Base-by-base conservation (phyloP, 495 filamentous ascomycete species). In the Aeminium ludgeri region DNA sequence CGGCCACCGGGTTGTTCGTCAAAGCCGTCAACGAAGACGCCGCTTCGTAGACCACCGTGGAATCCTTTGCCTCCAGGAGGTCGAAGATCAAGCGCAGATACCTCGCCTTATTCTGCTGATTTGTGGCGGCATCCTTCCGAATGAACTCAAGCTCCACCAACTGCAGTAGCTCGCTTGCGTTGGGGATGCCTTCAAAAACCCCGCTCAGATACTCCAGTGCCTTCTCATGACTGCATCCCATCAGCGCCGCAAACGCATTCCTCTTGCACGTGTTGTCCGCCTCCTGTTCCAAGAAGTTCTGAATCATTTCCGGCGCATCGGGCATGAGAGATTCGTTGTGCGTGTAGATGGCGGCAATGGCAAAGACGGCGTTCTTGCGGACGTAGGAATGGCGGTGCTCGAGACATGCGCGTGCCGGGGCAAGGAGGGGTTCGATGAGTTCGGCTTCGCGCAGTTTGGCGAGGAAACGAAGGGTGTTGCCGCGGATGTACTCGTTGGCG, bases 361-460 rank as follows among this genome's bases (percentile, higher is more conserved):
- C 91, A 60, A 86, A 93, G 4, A 93, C 86, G 12, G 91, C 87
- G 55, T 93, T 96, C 68, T 99, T 99, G 48, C 91, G 79, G 18
- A 96, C 91, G 56, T 96, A 99, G 34, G 83, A 86, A 59, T 99
- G 91, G 30, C 87, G 78, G 59, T 95, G 86, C 58, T 94, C 85
- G 39, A 96, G 73, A 58, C 91, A 97, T 18, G 75, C 74, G 19
- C 91, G 78, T 30, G 84, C 82, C 5, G 91, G 87, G 20, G 87
- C 86, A 18, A 96, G 72, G 42, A 96, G 73, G 36, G 89, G 91
- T 59, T 99, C 91, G 45, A 99, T 80, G 41, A 99, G 76, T 64
- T 99, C 91, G 17, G 86, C 70, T 57, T 99, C 91, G 45, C 84
- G 76, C 40, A 99, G 75, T 66, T 99, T 99, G 73, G 76, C 86